Percentiles rank a stretch among this genome's conserved stretches.
Conservation (phyloP, 1,139 yeast species). For the Entelexis sorbosivorans region DNA sequence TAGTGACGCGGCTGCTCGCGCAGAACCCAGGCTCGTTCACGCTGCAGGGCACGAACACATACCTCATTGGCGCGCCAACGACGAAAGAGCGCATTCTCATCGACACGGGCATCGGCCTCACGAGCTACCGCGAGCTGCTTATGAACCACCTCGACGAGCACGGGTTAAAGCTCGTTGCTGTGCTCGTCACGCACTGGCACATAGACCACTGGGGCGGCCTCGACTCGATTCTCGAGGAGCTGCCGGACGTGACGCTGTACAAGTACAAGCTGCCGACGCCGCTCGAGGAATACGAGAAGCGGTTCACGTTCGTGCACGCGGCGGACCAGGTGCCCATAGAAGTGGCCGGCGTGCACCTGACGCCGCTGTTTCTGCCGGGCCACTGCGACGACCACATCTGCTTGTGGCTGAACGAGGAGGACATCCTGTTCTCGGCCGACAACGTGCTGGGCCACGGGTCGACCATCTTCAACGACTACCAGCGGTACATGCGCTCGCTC, state of each 20-base stretch:
- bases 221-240: constrained; percentile 1
- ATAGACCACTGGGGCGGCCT: constrained; percentile 33
- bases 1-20: constrained; percentile 33
- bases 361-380: constrained; percentile 32
- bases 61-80: constrained; percentile 31
- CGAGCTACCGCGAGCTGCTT: constrained; percentile 27
- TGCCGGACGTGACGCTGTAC: constrained; percentile 11
- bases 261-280: constrained; percentile 10
- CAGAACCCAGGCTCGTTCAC: constrained; percentile 34
- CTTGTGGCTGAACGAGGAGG: constrained; percentile 31
- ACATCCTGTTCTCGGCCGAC: constrained; percentile 33
- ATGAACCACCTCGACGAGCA: constrained; percentile 24
- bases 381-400: constrained; percentile 34
- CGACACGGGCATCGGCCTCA: constrained; percentile 34
- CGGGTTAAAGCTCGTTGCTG: constrained; percentile 17
- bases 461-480: constrained; percentile 31
- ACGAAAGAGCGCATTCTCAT: constrained; percentile 27
- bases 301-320: constrained; percentile 12
- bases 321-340: constrained; percentile 26
- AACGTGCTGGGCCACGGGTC: constrained; percentile 35
- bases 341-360: constrained; percentile 29
- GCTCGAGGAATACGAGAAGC: constrained; percentile 3
- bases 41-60: constrained; percentile 36
- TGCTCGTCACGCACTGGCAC: constrained; percentile 35
- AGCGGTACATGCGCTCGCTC: constrained; percentile 29